A percentile compares a stretch with the other conserved stretches of the same genome.
Conservation (phyloP, 1,139 yeast genomes). For the Sugiyamaella xylanicola region DNA sequence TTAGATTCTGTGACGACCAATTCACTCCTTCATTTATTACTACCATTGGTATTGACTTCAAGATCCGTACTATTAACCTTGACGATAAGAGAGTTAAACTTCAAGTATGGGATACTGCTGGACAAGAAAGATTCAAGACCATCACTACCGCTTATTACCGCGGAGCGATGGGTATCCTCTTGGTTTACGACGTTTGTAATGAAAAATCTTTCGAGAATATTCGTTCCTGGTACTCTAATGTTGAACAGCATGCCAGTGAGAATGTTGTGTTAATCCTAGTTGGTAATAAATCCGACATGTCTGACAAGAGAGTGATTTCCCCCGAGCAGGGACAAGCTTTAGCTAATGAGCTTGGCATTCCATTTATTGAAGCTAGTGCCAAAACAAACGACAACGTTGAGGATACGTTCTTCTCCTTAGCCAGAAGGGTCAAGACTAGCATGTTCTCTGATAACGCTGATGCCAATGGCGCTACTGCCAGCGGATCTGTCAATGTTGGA, state of each 20-base stretch:
- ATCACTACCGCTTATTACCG: conserved; percentile 98
- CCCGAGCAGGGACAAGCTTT: conserved; percentile 87
- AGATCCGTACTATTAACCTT: conserved; percentile 92
- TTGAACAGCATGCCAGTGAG: conserved; percentile 93
- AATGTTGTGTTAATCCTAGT: conserved; percentile 92
- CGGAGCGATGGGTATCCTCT: conserved; percentile 97
- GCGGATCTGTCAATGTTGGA: conserved; percentile 34
- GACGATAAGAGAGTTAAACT: conserved; percentile 91
- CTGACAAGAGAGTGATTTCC: conserved; percentile 69
- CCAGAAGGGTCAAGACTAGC: conserved; percentile 83
- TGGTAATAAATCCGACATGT: conserved; percentile 91
- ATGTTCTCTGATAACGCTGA: conserved; percentile 47
- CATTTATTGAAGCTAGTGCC: conserved; percentile 94
- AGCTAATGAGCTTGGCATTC: conserved; percentile 85
- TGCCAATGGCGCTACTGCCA: conserved; percentile 27
- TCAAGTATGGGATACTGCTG: conserved; percentile 99
- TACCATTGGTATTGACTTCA: conserved; percentile 96
- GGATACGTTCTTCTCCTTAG: conserved; percentile 85
- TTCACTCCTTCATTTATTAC: conserved; percentile 96
- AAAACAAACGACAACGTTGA: conserved; percentile 92
- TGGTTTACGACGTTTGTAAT: conserved; percentile 95
- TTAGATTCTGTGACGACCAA: conserved; percentile 95
- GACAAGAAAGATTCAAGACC: conserved; percentile 97
- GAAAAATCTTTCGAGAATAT: conserved; percentile 84
- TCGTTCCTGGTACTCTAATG: conserved; percentile 93